These are phyloP conservation scores for Paramecium biaurelia DNA, from an alignment of 73 alveolate species.

Conservation along the genomic window DNA sequence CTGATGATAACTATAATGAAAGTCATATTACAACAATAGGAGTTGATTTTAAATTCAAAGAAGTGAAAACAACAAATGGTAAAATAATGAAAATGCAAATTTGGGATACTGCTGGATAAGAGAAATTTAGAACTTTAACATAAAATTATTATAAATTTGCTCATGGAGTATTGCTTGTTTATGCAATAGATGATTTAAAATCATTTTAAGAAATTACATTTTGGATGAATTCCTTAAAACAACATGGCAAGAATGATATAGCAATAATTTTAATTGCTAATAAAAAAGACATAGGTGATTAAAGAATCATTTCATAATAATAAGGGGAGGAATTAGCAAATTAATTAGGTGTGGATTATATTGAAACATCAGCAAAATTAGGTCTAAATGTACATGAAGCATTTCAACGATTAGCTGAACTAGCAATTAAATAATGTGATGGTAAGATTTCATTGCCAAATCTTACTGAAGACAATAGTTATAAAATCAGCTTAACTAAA, in stretches of 20 bases:
- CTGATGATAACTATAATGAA: not conserved
- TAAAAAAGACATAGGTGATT: conserved; percentile 57
- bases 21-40: not conserved
- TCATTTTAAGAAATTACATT: conserved; percentile 56
- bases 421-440: not conserved
- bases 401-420: conserved; percentile 18
- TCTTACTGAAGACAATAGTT: not conserved
- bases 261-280: conserved; percentile 60
- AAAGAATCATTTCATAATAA: conserved; percentile 60
- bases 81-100: conserved; percentile 25
- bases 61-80: not conserved
- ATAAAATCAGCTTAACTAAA: not conserved
- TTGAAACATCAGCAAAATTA: conserved; percentile 87
- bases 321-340: conserved; percentile 75
- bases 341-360: conserved; percentile 69
- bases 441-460: not conserved
- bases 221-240: conserved; percentile 58
- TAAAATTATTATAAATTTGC: conserved; percentile 65
- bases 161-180: conserved; percentile 55
- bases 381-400: conserved; percentile 78
- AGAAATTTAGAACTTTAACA: conserved; percentile 55
- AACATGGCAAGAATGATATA: conserved; percentile 19
- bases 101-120: conserved; percentile 62
- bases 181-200: conserved; percentile 49
- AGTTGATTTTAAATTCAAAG: conserved; percentile 8